Percentiles rank a stretch among this genome's conserved stretches.
phyloP scores from a whole-genome alignment of 1,284 basidiomycete species.

The Leucoagaricus sp. region DNA sequence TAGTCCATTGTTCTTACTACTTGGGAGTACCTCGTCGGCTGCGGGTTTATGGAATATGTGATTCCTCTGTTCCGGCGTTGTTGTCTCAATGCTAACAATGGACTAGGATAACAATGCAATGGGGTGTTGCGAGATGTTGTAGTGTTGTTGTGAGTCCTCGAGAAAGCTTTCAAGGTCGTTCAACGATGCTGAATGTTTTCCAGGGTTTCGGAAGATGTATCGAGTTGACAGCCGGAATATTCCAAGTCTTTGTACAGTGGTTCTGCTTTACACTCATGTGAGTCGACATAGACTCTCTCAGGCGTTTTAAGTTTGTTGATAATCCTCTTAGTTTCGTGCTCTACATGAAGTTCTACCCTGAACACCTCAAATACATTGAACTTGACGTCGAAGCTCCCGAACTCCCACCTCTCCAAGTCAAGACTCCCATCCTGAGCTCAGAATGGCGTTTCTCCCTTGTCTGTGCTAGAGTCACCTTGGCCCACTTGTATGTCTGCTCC shows the following conservation, averaged over 20 bases:
- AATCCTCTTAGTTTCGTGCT: conserved; percentile 68
- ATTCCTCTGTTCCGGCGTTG: conserved; percentile 22
- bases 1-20: conserved; percentile 90
- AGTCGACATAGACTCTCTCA: conserved; percentile 29
- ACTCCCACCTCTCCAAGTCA: conserved; percentile 43
- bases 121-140: conserved; percentile 86
- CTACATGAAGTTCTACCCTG: conserved; percentile 92
- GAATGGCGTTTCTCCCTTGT: conserved; percentile 80
- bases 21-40: conserved; percentile 86
- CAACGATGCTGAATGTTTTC: no score
- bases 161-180: no score
- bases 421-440: conserved; percentile 51
- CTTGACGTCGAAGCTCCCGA: conserved; percentile 44
- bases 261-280: conserved; percentile 84
- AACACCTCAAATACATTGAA: conserved; percentile 68
- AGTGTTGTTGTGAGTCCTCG: conserved; percentile 61
- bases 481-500: conserved; percentile 73
- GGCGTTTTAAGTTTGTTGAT: not conserved
- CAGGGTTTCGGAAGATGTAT: conserved; percentile 76
- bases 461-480: conserved; percentile 70
- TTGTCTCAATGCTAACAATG: conserved; percentile 12
- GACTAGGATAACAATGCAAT: conserved; percentile 81
- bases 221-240: conserved; percentile 81
- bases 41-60: conserved; percentile 84
- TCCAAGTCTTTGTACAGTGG: conserved; percentile 89